Conservation (phyloP, 2,329 filamentous ascomycete species). For the Triangularia setosa region DNA sequence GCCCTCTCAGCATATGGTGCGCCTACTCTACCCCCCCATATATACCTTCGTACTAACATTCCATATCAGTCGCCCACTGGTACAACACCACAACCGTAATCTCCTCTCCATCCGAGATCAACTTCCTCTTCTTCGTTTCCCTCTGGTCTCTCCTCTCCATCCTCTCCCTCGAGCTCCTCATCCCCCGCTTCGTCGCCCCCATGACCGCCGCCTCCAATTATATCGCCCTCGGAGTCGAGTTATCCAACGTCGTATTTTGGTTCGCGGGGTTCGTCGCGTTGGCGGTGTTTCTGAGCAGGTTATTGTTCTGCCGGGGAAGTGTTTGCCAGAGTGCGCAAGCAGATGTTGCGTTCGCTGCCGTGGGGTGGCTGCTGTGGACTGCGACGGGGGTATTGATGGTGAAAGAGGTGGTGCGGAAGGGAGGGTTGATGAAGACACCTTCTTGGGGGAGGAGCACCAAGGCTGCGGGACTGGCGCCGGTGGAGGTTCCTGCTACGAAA, state of each 20-base stretch:
- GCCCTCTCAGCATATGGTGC: slow-evolving; percentile 48
- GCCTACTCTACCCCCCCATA: neutral
- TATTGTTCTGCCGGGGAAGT: slow-evolving; percentile 54
- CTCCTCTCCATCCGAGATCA: slow-evolving; percentile 52
- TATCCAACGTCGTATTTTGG: slow-evolving; percentile 79
- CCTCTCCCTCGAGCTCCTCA: slow-evolving; percentile 47
- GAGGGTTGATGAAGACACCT: slow-evolving; percentile 27
- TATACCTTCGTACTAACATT: slow-evolving; percentile 7
- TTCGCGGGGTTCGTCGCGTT: slow-evolving; percentile 78
- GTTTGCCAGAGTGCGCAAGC: slow-evolving; percentile 55
- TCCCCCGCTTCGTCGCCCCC: slow-evolving; percentile 18
- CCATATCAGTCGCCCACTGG: slow-evolving; percentile 53
- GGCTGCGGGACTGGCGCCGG: slow-evolving; percentile 24
- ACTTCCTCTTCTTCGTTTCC: slow-evolving; percentile 54
- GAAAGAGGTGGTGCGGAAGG: slow-evolving; percentile 45
- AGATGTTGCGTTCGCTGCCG: slow-evolving; percentile 50
- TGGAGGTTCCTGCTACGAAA: neutral
- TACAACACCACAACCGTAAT: slow-evolving; percentile 54
- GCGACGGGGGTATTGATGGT: slow-evolving; percentile 44
- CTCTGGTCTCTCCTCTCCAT: slow-evolving; percentile 53
- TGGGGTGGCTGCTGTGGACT: slow-evolving; percentile 52
- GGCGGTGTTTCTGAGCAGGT: slow-evolving; percentile 51
- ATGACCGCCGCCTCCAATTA: slow-evolving; percentile 44
- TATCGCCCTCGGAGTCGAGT: slow-evolving; percentile 46
- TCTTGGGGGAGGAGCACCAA: slow-evolving; percentile 10